A percentile compares a stretch with the other conserved stretches of the same genome.
Conservation (phyloP, 768 basidiomycete species). For the Boletales sp. region DNA sequence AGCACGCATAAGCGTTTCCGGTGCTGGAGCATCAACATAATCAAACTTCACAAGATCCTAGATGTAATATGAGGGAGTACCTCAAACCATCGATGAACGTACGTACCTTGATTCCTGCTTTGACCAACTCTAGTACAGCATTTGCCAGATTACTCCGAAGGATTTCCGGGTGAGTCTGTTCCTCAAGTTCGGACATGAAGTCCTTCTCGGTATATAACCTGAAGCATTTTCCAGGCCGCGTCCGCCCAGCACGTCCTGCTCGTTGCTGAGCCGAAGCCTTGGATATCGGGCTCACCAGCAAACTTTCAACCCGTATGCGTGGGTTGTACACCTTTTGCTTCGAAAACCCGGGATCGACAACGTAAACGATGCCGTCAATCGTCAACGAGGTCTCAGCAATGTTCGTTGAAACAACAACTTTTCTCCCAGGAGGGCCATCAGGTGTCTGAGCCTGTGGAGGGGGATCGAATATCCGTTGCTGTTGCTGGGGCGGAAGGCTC, state of each 20-base stretch:
- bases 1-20: conserved; percentile 96
- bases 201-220: conserved; percentile 95
- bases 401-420: conserved; percentile 94
- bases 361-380: conserved; percentile 99
- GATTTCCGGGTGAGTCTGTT: conserved; percentile 98
- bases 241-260: conserved; percentile 94
- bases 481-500: conserved; percentile 88
- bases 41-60: conserved; percentile 83
- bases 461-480: conserved; percentile 95
- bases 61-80: background rate
- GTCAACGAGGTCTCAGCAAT: conserved; percentile 97
- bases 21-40: conserved; percentile 91
- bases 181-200: conserved; percentile 92
- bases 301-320: conserved; percentile 89
- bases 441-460: conserved; percentile 60
- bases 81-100: background rate
- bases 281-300: conserved; percentile 92
- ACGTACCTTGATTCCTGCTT: conserved; percentile 81
- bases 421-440: conserved; percentile 82
- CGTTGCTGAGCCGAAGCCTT: conserved; percentile 96
- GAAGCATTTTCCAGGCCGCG: conserved; percentile 96
- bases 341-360: conserved; percentile 95
- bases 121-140: conserved; percentile 89
- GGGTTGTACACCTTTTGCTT: conserved; percentile 99
- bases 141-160: conserved; percentile 90